Conservation (phyloP, 1,284 basidiomycete genomes). For the Ceratobasidium sp. region DNA sequence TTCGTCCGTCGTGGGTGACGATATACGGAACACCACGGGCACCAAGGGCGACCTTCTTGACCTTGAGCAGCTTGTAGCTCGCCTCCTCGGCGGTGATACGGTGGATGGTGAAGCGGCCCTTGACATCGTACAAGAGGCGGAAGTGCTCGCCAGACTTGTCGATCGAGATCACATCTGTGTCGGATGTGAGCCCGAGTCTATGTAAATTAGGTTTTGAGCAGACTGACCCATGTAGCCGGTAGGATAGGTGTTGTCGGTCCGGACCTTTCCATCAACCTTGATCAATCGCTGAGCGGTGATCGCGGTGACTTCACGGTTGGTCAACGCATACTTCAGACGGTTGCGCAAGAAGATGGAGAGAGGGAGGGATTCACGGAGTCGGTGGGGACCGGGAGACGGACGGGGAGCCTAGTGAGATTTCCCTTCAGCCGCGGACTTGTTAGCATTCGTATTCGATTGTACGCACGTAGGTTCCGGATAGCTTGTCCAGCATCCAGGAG, state of each 20-base stretch:
- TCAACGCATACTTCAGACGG: conserved; percentile 98
- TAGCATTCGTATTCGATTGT: conserved; percentile 24
- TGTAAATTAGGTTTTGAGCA: conserved; percentile 5
- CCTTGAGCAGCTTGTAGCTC: conserved; percentile 97
- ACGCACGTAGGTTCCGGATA: conserved; percentile 95
- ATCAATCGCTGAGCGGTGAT: conserved; percentile 97
- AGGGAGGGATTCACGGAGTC: conserved; percentile 96
- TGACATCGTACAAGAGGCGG: conserved; percentile 99
- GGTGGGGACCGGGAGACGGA: conserved; percentile 98
- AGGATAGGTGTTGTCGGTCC: conserved; percentile 97
- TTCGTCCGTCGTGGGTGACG: conserved; percentile 99
- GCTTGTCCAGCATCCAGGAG: conserved; percentile 99
- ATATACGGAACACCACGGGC: conserved; percentile 95
- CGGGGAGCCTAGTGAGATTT: conserved; percentile 77
- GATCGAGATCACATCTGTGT: conserved; percentile 89
- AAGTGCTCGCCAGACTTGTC: conserved; percentile 99
- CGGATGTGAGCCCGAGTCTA: conserved; percentile 18
- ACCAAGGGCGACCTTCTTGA: conserved; percentile 90
- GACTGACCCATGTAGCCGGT: conserved; percentile 93
- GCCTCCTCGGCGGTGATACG: conserved; percentile 99
- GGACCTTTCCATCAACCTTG: conserved; percentile 98
- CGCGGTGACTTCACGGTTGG: conserved; percentile 91
- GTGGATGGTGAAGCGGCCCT: conserved; percentile 99
- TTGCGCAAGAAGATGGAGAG: conserved; percentile 97
- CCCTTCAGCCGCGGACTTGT: not conserved